phyloP scores from a whole-genome alignment of 1,284 basidiomycete species.

The Papiliotrema nemorosa region DNA sequence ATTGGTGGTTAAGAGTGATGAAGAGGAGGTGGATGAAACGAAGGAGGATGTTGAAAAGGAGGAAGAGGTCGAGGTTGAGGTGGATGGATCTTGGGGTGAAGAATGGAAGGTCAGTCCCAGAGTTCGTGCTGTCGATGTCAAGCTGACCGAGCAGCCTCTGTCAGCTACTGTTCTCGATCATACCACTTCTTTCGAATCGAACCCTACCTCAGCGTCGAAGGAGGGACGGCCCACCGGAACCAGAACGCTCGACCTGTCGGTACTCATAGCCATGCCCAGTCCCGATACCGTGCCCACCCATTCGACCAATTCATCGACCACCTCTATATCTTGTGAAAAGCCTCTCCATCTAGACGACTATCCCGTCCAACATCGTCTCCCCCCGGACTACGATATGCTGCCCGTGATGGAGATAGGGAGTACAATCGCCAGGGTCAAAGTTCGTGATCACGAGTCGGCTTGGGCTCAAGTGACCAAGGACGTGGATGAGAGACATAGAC shows the following conservation, averaged over 20 bases:
- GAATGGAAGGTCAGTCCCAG: constrained; percentile 10
- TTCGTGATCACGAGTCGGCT: background rate
- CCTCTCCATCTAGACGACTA: constrained; percentile 4
- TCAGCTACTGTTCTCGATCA: constrained; percentile 3
- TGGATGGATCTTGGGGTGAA: constrained; percentile 2
- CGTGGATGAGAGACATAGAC: background rate
- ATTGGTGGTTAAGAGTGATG: background rate
- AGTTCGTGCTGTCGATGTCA: background rate
- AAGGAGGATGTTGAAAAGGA: background rate
- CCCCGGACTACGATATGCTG: background rate
- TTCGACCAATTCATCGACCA: background rate
- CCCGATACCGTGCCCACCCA: background rate
- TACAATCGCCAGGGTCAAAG: background rate
- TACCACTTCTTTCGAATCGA: background rate
- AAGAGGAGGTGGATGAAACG: background rate
- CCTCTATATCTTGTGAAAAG: constrained; percentile 5
- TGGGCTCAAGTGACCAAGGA: background rate
- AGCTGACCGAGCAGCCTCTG: constrained; percentile 10
- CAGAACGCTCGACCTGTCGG: constrained; percentile 5
- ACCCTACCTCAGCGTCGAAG: background rate
- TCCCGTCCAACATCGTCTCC: background rate
- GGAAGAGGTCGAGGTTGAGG: constrained; percentile 2
- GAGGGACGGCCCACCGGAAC: background rate
- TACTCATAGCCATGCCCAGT: constrained; percentile 18
- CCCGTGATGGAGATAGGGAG: constrained; percentile 6